Base-by-base conservation (phyloP, 2,329 filamentous ascomycete species). In the Calycina herbarum region DNA sequence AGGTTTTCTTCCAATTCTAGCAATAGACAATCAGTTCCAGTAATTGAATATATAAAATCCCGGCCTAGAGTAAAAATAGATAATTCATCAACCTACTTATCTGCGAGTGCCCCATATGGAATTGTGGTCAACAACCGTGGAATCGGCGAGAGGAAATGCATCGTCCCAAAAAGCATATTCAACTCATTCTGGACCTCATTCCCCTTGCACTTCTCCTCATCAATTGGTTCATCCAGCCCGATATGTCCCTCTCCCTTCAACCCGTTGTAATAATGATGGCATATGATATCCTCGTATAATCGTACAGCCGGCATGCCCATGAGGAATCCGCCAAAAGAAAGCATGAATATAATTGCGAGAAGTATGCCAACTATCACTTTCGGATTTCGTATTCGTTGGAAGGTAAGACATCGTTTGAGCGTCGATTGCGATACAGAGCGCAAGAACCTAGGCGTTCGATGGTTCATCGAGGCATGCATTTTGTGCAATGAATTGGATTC, bases 261-360 rank as follows among this genome's bases (percentile, higher is more conserved):
- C 17, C 67, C 57, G n/a, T 73, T 69, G 61, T 73, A 76, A 63
- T 79, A 79, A 62, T 78, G 76, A 62, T 76, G 77, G 68, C 79
- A 81, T 24, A 79, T 68, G 40, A 79, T 76, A 68, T 80, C 77
- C 66, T 80, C 79, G 51, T 75, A 75, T 33, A 78, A 72, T 56
- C 78, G 74, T 6, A 77, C 74, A 51, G 70, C 67, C 17, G 78
- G 75, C 31, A 80, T 75, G 8, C 64, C 68, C 63, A 72, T 73
- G 31, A 80, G 72, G 2, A 71, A 73, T n/a, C 69, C 71, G 1
- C 75, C 70, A 38, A 72, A 70, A 1, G 72, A 68, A 2, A 72
- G 66, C 15, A 78, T 33, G 54, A 80, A 74, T 11, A 78, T 67
- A 2, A 77, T 69, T 24, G 69, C 57, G 15, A 74, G 73, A 10